A percentile compares a stretch with the other conserved stretches of the same genome.
These are phyloP conservation scores for Starmerella powellii DNA, from an alignment of 805 yeast genomes.

Conservation along the genomic window DNA sequence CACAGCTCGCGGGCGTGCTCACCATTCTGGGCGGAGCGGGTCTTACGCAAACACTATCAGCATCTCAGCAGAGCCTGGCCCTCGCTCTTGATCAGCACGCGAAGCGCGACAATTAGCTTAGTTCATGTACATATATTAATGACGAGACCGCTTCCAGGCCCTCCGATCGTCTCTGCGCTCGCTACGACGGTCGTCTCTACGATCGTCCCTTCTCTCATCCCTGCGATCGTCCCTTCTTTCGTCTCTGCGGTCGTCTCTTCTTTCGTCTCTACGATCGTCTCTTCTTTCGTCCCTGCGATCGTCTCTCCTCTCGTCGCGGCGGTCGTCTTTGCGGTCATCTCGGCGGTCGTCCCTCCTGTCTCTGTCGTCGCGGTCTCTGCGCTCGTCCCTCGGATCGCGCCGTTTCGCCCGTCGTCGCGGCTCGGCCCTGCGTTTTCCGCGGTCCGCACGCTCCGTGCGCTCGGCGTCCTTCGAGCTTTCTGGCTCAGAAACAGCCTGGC, in stretches of 20 bases:
- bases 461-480: not conserved
- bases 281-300: conserved; percentile 4
- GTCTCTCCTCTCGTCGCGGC: not conserved
- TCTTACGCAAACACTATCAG: conserved; percentile 65
- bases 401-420: not conserved
- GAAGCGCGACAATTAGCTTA: conserved; percentile 21
- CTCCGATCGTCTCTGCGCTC: not conserved
- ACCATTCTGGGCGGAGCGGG: conserved; percentile 85
- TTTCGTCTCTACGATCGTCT: conserved; percentile 1
- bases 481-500: not conserved
- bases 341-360: not conserved
- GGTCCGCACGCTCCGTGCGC: not conserved
- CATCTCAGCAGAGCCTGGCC: conserved; percentile 55
- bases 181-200: conserved; percentile 1
- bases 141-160: too few relatives aligned
- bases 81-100: conserved; percentile 59
- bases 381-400: not conserved
- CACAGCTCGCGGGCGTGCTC: conserved; percentile 71
- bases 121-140: conserved; percentile 5
- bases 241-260: not conserved
- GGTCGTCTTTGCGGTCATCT: not conserved
- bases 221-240: not conserved
- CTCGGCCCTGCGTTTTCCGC: not conserved
- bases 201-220: not conserved
- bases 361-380: not conserved